Percentiles rank a stretch among this genome's conserved stretches.
These are phyloP conservation scores for Apiospora sp. DNA, from an alignment of 2,329 filamentous ascomycete genomes.

Conservation along the genomic window DNA sequence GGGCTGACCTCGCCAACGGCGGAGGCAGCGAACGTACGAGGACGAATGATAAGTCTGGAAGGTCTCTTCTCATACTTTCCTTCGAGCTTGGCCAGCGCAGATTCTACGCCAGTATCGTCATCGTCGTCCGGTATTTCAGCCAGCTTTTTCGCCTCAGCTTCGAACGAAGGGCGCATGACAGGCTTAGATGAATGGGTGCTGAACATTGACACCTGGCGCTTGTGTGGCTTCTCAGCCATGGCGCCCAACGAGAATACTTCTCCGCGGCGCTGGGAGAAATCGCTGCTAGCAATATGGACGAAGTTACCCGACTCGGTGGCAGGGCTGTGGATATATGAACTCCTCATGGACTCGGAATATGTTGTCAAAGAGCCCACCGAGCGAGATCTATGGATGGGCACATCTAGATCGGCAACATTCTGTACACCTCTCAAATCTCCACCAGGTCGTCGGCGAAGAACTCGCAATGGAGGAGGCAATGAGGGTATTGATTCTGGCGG, in stretches of 20 bases:
- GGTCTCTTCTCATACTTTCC: constrained; percentile 75
- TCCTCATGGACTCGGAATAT: constrained; percentile 67
- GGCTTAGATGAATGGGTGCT: constrained; percentile 70
- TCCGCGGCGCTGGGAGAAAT: constrained; percentile 50
- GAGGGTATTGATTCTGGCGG: constrained; percentile 32
- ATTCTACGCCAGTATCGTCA: constrained; percentile 88
- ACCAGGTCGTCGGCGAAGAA: constrained; percentile 76
- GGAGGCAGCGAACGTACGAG: constrained; percentile 35
- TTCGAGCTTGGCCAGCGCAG: constrained; percentile 90
- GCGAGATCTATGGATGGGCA: constrained; percentile 58
- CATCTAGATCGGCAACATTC: constrained; percentile 69
- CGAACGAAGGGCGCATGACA: constrained; percentile 78
- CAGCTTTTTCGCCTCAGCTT: constrained; percentile 85
- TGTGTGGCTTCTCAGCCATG: constrained; percentile 59
- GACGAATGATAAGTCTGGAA: constrained; percentile 51
- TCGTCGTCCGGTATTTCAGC: constrained; percentile 88
- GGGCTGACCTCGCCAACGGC: constrained; percentile 34
- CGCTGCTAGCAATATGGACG: constrained; percentile 54
- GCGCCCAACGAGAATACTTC: constrained; percentile 66
- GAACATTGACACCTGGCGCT: constrained; percentile 61
- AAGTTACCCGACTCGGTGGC: constrained; percentile 49
- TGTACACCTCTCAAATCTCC: constrained; percentile 76
- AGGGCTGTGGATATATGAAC: constrained; percentile 60
- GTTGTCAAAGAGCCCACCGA: constrained; percentile 68
- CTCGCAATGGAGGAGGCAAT: constrained; percentile 62